Percentiles rank a stretch among this genome's conserved stretches.
Conservation (phyloP, 2,329 filamentous ascomycete species). For the Cryphonectria naterciae region DNA sequence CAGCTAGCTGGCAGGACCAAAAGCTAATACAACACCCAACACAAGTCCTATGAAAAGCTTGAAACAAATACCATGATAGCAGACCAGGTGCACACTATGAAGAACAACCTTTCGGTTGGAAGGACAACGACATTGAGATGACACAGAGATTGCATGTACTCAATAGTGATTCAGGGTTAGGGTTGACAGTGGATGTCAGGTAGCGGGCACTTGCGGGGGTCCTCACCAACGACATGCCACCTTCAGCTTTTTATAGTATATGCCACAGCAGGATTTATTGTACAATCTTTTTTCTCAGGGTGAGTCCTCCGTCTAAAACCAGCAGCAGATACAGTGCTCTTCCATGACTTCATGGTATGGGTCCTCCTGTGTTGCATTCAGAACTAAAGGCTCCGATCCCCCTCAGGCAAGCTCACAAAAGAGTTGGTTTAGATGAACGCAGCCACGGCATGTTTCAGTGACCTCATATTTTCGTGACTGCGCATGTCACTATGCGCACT, state of each 20-base stretch:
- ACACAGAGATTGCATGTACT: not conserved
- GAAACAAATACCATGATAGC: not conserved
- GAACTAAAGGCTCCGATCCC: not conserved
- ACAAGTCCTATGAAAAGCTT: not conserved
- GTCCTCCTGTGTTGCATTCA: not conserved
- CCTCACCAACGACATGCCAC: no score
- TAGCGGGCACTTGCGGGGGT: not conserved
- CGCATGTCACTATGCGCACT: not conserved
- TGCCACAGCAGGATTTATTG: not conserved
- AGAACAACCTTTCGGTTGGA: not conserved
- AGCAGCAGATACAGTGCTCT: not conserved
- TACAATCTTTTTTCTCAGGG: not conserved
- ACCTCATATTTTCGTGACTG: not conserved
- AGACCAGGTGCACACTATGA: not conserved
- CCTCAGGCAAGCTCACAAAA: not conserved
- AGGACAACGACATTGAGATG: not conserved
- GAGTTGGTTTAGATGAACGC: not conserved
- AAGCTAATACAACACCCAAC: not conserved
- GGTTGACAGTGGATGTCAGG: not conserved
- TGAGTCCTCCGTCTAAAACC: not conserved
- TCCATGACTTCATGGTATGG: not conserved
- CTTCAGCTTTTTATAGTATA: not conserved
- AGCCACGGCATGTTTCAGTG: conserved; percentile 8
- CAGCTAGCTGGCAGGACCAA: not conserved
- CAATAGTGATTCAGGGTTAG: not conserved